Evolutionary conservation across 352 stramenopile genomes (phyloP), one percentile per base, ranked within the genome.

Genomic region (Pythium aquatile): DNA sequence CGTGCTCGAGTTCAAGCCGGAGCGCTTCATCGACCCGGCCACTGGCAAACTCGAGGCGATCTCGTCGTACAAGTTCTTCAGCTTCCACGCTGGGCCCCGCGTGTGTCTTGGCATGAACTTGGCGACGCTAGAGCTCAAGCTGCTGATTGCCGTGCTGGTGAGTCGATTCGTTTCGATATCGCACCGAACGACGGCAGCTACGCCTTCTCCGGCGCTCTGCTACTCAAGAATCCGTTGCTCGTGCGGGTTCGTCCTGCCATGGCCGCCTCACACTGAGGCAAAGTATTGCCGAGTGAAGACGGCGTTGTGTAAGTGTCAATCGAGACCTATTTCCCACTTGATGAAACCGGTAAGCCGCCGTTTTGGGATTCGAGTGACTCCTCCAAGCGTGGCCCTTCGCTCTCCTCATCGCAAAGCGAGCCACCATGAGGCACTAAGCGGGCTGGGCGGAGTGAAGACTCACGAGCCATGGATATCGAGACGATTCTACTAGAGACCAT

Each of bases 91-190:
- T 44, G 65, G 73, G 39, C 63, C 66, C 20, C 56, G 76, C 17
- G 47, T 69, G 10, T 88, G 79, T 54, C 66, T 85, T 16, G 79
- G 79, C 48, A 77, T 70, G 56, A 61, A 70, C 32, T 55, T 88
- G 5, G 79, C 79, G 1, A 26, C 82, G 40, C 64, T 86, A 9
- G 73, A 87, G 58, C 68, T 84, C 17, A 80, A 83, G 51, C 44
- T 80, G 6, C 28, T 77, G 20, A 30, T 83, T 5, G 52, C 70
- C 2, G 58, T 57, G 11, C 24, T 88, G 20, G 35, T 88, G 24
- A 60, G 62, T 26, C 62, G 73, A 24, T 87, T 78, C 33, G 73
- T 3, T 37, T 70, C 11, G 54, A 70, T 24, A 35, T 65, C 14
- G 29, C 16, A n/a, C 63, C 56, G n/a, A 70, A 70, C 48, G 56